These are phyloP conservation scores for Tubosaeta sp. DNA, from an alignment of 768 basidiomycete genomes.

Conservation along the genomic window DNA sequence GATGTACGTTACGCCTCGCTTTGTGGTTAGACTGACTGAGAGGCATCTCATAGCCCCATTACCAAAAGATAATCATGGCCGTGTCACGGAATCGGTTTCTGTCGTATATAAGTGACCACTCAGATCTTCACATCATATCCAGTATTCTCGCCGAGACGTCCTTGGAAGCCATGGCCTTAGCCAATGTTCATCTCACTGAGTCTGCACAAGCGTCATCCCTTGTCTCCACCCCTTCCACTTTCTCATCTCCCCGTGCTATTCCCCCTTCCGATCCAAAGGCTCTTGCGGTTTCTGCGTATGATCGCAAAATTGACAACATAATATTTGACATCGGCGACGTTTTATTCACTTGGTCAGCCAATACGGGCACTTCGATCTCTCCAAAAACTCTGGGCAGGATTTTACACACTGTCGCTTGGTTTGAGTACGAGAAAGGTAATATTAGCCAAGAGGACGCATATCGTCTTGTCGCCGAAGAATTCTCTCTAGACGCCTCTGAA, in stretches of 20 bases:
- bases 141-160: not conserved
- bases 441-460: conserved; percentile 10
- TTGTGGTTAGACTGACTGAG: too few relatives aligned
- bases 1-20: too few relatives aligned
- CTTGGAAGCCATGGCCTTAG: not conserved
- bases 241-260: conserved; percentile 1
- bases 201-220: not conserved
- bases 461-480: conserved; percentile 6
- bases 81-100: not conserved
- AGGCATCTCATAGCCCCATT: too few relatives aligned
- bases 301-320: conserved; percentile 19
- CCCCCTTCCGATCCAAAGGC: conserved; percentile 3
- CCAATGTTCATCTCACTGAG: not conserved
- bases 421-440: conserved; percentile 22
- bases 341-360: conserved; percentile 17
- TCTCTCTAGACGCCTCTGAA: conserved; percentile 14
- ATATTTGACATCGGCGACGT: conserved; percentile 23
- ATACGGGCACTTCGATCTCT: conserved; percentile 9
- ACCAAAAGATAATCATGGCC: too few relatives aligned
- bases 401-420: conserved; percentile 16
- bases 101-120: not conserved
- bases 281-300: not conserved
- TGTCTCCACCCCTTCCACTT: not conserved
- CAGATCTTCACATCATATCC: not conserved
- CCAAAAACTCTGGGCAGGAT: conserved; percentile 8